A percentile compares a stretch with the other conserved stretches of the same genome.
These are phyloP conservation scores for cucumber (Cucumis sativus) DNA, from an alignment of 306 rosid genomes.

Conservation along the genomic window Cucumber_9930_V3 NC_026657.2:21997001-21997500, in stretches of 20 bases:
- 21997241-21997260: background rate
- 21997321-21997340: background rate
- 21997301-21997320: background rate
- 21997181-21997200: constrained; percentile 32
- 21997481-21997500: background rate
- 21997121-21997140: background rate
- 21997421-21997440: background rate
- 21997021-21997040: background rate
- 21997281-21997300: background rate
- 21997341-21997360: background rate
- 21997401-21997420: background rate
- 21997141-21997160: background rate
- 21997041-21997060: background rate
- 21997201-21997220: constrained; percentile 25
- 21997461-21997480: background rate
- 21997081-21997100: background rate
- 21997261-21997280: background rate
- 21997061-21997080: background rate
- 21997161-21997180: background rate
- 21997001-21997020: background rate
- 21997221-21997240: constrained; percentile 8
- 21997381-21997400: background rate
- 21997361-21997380: background rate
- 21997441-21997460: background rate
- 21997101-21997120: background rate